Conservation (phyloP, 225 moss, liverwort and hornwort species). For the Rhytidiadelphus loreus region DNA sequence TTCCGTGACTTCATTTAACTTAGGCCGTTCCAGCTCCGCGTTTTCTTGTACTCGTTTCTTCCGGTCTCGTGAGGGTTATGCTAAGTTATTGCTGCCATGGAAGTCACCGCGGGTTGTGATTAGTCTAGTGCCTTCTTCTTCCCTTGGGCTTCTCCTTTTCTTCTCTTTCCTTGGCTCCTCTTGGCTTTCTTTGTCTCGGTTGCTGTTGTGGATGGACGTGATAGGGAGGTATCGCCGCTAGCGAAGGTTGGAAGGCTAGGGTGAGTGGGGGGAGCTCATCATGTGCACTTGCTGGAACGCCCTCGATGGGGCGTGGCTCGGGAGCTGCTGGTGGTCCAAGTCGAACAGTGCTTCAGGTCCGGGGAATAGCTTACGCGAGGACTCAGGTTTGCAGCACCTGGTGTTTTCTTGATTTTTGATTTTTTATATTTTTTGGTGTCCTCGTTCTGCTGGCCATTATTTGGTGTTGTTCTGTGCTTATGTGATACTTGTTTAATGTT, state of each 20-base stretch:
- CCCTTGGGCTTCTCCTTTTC: not conserved
- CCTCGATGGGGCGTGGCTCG: constrained; percentile 56
- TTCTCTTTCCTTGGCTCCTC: not conserved
- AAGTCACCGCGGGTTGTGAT: constrained; percentile 7
- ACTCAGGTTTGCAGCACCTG: constrained; percentile 22
- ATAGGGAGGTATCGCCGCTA: not conserved
- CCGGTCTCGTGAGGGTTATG: not conserved
- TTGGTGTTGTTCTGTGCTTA: not conserved
- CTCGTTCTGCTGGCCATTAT: not conserved
- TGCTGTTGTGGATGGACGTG: constrained; percentile 15
- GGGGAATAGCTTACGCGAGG: constrained; percentile 9
- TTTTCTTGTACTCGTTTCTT: not conserved
- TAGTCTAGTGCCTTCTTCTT: not conserved
- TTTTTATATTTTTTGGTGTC: not conserved
- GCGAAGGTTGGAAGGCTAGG: constrained; percentile 4
- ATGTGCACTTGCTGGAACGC: constrained; percentile 67
- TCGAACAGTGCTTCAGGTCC: not conserved
- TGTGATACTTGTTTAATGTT: not conserved
- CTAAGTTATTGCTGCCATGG: not conserved
- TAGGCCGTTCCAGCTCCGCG: not conserved
- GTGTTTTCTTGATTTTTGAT: not conserved
- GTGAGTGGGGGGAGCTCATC: not conserved
- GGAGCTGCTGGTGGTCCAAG: constrained; percentile 47
- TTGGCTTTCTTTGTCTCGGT: not conserved
- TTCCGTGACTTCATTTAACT: not conserved